Evolutionary conservation across 2,329 filamentous ascomycete species (phyloP).

Genomic region (Neonectria punicea): DNA sequence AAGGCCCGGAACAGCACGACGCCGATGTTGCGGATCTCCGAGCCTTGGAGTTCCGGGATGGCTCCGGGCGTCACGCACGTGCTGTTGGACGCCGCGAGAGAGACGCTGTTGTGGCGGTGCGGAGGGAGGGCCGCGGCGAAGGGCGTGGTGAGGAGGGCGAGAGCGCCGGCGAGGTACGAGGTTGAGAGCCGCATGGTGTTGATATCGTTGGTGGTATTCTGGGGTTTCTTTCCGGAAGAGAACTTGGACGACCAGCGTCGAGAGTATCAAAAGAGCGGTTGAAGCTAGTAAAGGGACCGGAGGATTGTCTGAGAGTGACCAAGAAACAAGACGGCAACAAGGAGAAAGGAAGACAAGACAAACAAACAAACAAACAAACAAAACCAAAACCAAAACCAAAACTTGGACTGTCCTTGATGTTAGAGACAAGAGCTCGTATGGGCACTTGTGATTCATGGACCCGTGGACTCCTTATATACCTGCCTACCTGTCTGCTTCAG

Average conservation of each 20-base stretch:
- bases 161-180: constrained; percentile 18
- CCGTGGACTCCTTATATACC: not conserved
- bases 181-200: constrained; percentile 36
- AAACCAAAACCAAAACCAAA: not conserved
- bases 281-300: not conserved
- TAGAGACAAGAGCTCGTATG: not conserved
- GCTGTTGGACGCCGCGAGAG: constrained; percentile 3
- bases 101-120: not conserved
- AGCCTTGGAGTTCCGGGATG: constrained; percentile 35
- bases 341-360: not conserved
- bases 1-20: constrained; percentile 58
- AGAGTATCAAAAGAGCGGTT: not conserved
- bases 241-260: constrained; percentile 17
- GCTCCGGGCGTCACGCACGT: constrained; percentile 36
- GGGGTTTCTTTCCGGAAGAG: not conserved
- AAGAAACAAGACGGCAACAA: not conserved
- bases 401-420: not conserved
- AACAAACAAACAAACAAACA: not conserved
- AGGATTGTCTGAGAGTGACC: not conserved
- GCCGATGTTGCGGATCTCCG: constrained; percentile 49
- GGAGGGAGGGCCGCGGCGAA: constrained; percentile 21
- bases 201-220: not conserved
- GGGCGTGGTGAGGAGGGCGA: constrained; percentile 19
- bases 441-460: not conserved
- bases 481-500: not conserved